Evolutionary conservation across 2,329 filamentous ascomycete species (phyloP).

Genomic region (Conoideocrella luteorostrata): DNA sequence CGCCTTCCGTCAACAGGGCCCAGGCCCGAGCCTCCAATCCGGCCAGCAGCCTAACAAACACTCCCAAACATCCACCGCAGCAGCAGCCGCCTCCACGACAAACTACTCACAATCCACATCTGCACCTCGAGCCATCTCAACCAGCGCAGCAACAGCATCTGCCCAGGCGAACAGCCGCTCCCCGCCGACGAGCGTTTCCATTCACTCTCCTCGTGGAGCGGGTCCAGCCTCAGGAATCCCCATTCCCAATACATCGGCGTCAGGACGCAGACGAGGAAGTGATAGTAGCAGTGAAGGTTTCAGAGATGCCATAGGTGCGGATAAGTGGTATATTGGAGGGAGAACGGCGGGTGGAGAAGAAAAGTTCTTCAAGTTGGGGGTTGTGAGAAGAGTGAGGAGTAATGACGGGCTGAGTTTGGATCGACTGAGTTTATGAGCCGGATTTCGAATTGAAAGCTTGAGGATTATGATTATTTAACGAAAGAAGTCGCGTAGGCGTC

Average conservation of each 20-base stretch:
- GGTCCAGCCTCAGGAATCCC: slow-evolving; percentile 17
- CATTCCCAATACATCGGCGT: slow-evolving; percentile 34
- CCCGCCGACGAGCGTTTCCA: slow-evolving; percentile 20
- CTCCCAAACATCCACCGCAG: slow-evolving; percentile 22
- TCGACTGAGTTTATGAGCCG: slow-evolving; percentile 60
- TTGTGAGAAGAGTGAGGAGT: slow-evolving; percentile 66
- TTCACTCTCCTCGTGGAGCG: slow-evolving; percentile 21
- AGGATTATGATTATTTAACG: too few species aligned
- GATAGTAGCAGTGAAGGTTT: slow-evolving; percentile 73
- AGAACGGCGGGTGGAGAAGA: slow-evolving; percentile 72
- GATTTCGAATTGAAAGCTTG: too few species aligned
- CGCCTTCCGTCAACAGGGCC: slow-evolving; percentile 44
- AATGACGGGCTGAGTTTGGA: slow-evolving; percentile 70
- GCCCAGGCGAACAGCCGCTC: slow-evolving; percentile 19
- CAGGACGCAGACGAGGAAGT: slow-evolving; percentile 54
- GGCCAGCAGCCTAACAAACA: slow-evolving; percentile 30
- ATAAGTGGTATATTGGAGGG: slow-evolving; percentile 79
- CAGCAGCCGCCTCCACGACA: slow-evolving; percentile 19
- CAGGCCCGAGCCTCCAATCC: slow-evolving; percentile 30
- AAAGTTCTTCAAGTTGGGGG: slow-evolving; percentile 73
- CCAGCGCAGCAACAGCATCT: slow-evolving; percentile 17
- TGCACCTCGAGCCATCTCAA: slow-evolving; percentile 16
- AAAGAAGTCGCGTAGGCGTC: too few species aligned
- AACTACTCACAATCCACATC: slow-evolving; percentile 16
- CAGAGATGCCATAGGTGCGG: slow-evolving; percentile 61